Evolutionary conservation across 768 basidiomycete genomes (phyloP).

Genomic region (Termitomyces sp.): DNA sequence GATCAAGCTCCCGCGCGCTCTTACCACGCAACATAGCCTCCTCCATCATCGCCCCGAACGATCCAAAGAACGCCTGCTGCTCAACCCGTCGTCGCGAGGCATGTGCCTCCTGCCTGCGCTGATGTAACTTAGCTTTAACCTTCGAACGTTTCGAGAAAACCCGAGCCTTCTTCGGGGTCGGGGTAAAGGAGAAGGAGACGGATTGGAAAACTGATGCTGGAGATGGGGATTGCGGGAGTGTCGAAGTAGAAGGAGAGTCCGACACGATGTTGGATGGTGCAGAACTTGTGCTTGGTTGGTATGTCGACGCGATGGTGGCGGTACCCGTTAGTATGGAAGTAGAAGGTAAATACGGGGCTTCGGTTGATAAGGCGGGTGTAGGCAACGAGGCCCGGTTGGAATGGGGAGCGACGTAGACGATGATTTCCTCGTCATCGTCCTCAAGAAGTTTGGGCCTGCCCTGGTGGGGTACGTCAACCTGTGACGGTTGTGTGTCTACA

Average conservation of each 20-base stretch:
- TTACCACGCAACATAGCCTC: conserved; percentile 45
- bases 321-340: conserved; percentile 25
- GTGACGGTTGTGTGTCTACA: conserved; percentile 39
- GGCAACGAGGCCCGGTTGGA: conserved; percentile 40
- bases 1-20: conserved; percentile 26
- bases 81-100: conserved; percentile 20
- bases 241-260: background rate
- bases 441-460: conserved; percentile 14
- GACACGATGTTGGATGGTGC: background rate
- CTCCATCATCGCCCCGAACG: conserved; percentile 51
- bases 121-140: conserved; percentile 21
- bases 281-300: background rate
- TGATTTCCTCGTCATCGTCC: conserved; percentile 59
- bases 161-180: conserved; percentile 26
- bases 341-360: conserved; percentile 8
- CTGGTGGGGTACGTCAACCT: conserved; percentile 9
- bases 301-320: conserved; percentile 4
- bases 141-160: conserved; percentile 22
- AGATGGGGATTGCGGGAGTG: background rate
- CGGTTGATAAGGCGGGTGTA: conserved; percentile 2
- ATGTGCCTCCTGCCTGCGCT: conserved; percentile 19
- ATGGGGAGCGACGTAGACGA: conserved; percentile 77
- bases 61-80: conserved; percentile 34
- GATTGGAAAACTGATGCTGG: conserved; percentile 22
- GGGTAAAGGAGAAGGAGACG: conserved; percentile 33